A percentile compares a stretch with the other conserved stretches of the same genome.
Evolutionary conservation across 1,139 yeast genomes (phyloP).

Genomic region (Casaregolazyma lundiana): DNA sequence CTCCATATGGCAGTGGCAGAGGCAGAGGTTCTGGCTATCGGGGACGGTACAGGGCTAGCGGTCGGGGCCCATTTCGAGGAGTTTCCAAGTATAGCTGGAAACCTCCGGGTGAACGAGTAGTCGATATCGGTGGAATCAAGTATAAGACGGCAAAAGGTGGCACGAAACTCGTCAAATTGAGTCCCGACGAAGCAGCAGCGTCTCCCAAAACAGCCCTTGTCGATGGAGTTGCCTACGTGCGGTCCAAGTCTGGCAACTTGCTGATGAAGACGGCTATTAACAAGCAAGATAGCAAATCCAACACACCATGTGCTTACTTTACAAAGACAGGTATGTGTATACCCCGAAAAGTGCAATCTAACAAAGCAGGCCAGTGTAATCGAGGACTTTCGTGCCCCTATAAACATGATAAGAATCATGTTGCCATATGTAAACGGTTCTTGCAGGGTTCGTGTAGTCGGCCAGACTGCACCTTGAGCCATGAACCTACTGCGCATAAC

Average conservation of each 20-base stretch:
- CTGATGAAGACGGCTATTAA: slow-evolving; percentile 11
- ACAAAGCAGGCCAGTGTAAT: slow-evolving; percentile 44
- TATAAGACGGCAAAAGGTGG: slow-evolving; percentile 23
- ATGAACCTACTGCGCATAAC: slow-evolving; percentile 54
- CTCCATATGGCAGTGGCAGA: slow-evolving; percentile 11
- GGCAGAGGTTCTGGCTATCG: slow-evolving; percentile 15
- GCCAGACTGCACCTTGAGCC: slow-evolving; percentile 53
- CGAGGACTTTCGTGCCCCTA: slow-evolving; percentile 52
- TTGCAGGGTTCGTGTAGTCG: slow-evolving; percentile 46
- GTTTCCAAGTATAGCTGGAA: slow-evolving; percentile 7
- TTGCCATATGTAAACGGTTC: slow-evolving; percentile 52
- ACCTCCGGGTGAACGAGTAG: slow-evolving; percentile 5
- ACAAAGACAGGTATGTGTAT: slow-evolving; percentile 31
- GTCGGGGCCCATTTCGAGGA: too few species aligned
- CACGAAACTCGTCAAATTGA: slow-evolving; percentile 22
- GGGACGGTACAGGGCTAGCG: slow-evolving; percentile 12
- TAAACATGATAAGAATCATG: slow-evolving; percentile 47
- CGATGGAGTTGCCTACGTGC: slow-evolving; percentile 27
- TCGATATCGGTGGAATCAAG: slow-evolving; percentile 26
- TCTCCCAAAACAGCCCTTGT: slow-evolving; percentile 24
- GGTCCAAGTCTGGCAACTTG: slow-evolving; percentile 29
- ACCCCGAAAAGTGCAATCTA: slow-evolving; percentile 5
- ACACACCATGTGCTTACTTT: slow-evolving; percentile 29
- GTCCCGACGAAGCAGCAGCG: slow-evolving; percentile 6
- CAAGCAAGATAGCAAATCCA: slow-evolving; percentile 9